Conservation (phyloP, 176 grass and related monocot genomes). For the Oryza longistaminata region DNA sequence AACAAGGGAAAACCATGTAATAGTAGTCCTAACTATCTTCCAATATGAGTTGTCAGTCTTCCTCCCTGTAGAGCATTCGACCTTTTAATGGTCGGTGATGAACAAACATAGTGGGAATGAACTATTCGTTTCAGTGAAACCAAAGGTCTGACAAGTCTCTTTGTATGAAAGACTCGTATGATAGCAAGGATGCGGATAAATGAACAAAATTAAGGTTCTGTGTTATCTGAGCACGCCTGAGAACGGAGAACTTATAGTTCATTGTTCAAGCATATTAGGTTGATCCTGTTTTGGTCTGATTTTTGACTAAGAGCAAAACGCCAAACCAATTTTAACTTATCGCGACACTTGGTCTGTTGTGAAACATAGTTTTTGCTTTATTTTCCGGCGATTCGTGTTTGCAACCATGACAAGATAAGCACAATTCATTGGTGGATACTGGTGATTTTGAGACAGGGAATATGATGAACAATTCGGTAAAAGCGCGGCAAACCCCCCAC, state of each 20-base stretch:
- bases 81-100: background rate
- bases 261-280: background rate
- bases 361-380: conserved; percentile 21
- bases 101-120: background rate
- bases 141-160: background rate
- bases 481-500: conserved; percentile 44
- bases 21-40: conserved; percentile 27
- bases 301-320: background rate
- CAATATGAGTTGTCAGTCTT: background rate
- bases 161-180: background rate
- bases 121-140: background rate
- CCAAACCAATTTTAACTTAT: conserved; percentile 18
- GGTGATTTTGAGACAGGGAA: conserved; percentile 30
- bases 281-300: background rate
- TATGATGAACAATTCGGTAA: conserved; percentile 28
- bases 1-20: background rate
- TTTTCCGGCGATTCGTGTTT: background rate
- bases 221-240: background rate
- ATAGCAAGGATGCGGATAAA: background rate
- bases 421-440: background rate
- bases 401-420: conserved; percentile 3
- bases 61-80: background rate
- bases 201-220: conserved; percentile 15
- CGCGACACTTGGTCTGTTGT: background rate
- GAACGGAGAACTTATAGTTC: background rate